These are phyloP conservation scores for Hippophae gyantsensis DNA, from an alignment of 306 rosid genomes.

Conservation along the genomic window DNA sequence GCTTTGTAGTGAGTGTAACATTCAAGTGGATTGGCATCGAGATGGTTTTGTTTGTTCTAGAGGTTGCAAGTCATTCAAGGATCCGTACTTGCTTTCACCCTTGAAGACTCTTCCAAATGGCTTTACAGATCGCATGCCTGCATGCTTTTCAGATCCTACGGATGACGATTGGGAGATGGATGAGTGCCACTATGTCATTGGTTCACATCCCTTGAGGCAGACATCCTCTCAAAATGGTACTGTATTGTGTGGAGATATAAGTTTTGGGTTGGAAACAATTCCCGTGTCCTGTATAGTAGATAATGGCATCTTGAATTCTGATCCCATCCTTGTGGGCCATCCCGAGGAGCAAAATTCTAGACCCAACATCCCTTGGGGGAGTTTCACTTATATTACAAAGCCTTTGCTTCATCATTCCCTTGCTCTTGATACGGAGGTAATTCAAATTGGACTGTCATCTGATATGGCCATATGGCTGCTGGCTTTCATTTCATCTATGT, in stretches of 20 bases:
- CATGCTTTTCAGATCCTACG: conserved; percentile 26
- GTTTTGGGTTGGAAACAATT: conserved; percentile 77
- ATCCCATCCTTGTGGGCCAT: conserved; percentile 23
- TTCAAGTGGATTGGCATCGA: conserved; percentile 58
- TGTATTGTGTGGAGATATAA: conserved; percentile 74
- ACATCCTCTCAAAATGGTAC: conserved; percentile 37
- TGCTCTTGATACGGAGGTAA: conserved; percentile 67
- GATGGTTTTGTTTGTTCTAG: conserved; percentile 72
- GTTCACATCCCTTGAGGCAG: conserved; percentile 39
- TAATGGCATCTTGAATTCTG: conserved; percentile 47
- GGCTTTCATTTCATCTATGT: conserved; percentile 11
- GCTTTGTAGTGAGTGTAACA: conserved; percentile 70
- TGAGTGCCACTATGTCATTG: conserved; percentile 63
- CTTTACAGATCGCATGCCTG: conserved; percentile 21
- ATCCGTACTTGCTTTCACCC: conserved; percentile 38
- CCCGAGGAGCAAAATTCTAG: conserved; percentile 34
- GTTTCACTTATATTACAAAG: conserved; percentile 60
- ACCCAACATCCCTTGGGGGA: conserved; percentile 60
- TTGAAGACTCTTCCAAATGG: conserved; percentile 46
- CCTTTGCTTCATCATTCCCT: conserved; percentile 62
- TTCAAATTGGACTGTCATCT: conserved; percentile 12
- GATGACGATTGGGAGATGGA: conserved; percentile 57
- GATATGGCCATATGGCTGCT: neutral
- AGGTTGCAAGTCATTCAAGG: conserved; percentile 54
- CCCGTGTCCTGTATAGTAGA: conserved; percentile 76